Base-by-base conservation (phyloP, 2,329 filamentous ascomycete species). In the Aspergillus jensenii region DNA sequence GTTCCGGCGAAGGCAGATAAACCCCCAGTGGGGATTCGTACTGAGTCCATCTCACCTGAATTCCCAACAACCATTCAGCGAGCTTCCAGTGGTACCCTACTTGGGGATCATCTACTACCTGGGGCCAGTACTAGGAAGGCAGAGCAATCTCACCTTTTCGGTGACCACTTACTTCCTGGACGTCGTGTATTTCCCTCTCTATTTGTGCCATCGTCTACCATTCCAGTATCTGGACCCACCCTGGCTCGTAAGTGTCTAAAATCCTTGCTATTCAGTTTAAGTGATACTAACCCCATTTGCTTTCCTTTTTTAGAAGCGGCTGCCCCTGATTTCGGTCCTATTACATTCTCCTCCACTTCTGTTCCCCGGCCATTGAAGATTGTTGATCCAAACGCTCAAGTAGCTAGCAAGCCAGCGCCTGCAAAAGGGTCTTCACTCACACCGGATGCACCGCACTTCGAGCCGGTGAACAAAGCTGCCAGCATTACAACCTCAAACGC, bases 91-190 rank as follows among this genome's bases (percentile, higher is more conserved):
- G 31, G 17, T n/a, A 25, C 12, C 43, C 21, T 46, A 3, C 17
- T 51, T 27, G 44, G 40, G 1, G 50, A 58, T 19, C 46, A 54
- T 51, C 31, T 58, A 8, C 40, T 58, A 15, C 46, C 45, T 39
- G 51, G 56, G 17, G 25, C 7, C 9, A 33, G 41, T 8, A 19
- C 50, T 33, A 41, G 31, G n/a, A 35, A 41, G 21, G 14, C 19
- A n/a, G 23, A 35, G 9, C 33, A 35, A 44, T 15, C 39, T n/a
- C 56, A 56, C 46, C 51, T 63, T 8, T 51, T 47, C 25, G 60
- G 60, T 6, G 35, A 62, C 33, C 58, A 56, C 48, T 19, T 62
- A 17, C 41, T 60, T 14, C 61, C 56, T 31, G 59, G 59, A 41
- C 52, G 40, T 40, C 48, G 35, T 33, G 43, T 49, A 17, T 41